phyloP scores from a whole-genome alignment of 805 yeast genomes.

The Wickerhamiella sorbophila region DNA sequence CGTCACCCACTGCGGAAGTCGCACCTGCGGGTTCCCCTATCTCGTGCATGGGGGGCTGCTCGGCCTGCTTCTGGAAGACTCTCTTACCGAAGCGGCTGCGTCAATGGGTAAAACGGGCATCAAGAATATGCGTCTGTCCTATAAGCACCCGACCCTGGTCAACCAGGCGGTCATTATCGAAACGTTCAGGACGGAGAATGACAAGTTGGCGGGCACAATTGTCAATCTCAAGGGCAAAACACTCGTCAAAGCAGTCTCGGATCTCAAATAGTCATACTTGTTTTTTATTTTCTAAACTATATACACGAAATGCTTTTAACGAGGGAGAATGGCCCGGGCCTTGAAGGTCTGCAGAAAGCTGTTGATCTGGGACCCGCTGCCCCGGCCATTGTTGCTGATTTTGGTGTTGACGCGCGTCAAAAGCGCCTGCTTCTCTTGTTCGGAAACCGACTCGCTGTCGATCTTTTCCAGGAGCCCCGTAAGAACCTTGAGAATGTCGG shows the following conservation, averaged over 20 bases:
- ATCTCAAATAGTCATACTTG: not conserved
- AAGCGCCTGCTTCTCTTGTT: slow-evolving; percentile 53
- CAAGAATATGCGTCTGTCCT: slow-evolving; percentile 28
- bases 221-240: slow-evolving; percentile 31
- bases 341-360: slow-evolving; percentile 41
- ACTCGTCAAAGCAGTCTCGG: slow-evolving; percentile 30
- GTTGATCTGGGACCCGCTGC: slow-evolving; percentile 54
- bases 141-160: slow-evolving; percentile 62
- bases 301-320: too few species aligned
- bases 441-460: slow-evolving; percentile 49
- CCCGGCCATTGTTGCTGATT: slow-evolving; percentile 29
- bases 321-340: slow-evolving; percentile 15
- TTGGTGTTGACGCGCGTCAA: slow-evolving; percentile 34
- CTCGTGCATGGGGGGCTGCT: slow-evolving; percentile 80
- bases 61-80: slow-evolving; percentile 68
- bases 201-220: slow-evolving; percentile 22
- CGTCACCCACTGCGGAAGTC: slow-evolving; percentile 62
- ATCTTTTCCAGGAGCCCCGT: slow-evolving; percentile 39
- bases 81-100: slow-evolving; percentile 39
- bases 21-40: slow-evolving; percentile 75
- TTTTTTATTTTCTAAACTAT: slow-evolving; percentile 2
- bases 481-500: slow-evolving; percentile 49
- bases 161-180: slow-evolving; percentile 60
- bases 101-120: slow-evolving; percentile 11
- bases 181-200: slow-evolving; percentile 42